Base-by-base conservation (phyloP, 805 yeast genomes). In the Alloascoidea hylecoeti region DNA sequence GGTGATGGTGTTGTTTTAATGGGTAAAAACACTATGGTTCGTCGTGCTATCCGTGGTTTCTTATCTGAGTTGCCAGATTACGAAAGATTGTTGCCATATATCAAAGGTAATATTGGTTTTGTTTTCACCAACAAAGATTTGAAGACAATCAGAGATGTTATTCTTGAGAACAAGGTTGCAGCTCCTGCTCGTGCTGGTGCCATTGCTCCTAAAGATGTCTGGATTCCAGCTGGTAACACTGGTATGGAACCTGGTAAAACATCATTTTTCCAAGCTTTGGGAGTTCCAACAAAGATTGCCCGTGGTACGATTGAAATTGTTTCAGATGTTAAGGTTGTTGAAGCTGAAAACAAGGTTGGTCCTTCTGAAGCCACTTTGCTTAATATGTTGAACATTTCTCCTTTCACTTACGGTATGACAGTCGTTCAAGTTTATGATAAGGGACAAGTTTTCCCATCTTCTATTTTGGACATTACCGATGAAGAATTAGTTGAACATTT, bases 211-310 rank as follows among this genome's bases (percentile, higher is more conserved):
- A 80, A 66, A 66, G 96, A 89, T 63, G 97, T 92, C 60, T 85
- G 78, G 80, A 81, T 92, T 55, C 94, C 94, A 64, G 97, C 97
- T 58, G 94, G 95, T 70, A 92, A 92, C 95, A 92, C 99, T 57
- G 96, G 97, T 82, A 88, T 92, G 95, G 98, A 92, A 75, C 99
- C 99, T 70, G 97, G 97, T 81, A 92, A 92, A 85, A 92, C 99
- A 62, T 92, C 98, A 64, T 92, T 92, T 94, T 92, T 92, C 97
- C 99, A 92, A 79, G 98, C 99, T 64, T 79, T 92, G 61, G 97
- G 97, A 84, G 96, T 92, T 60, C 98, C 98, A 78, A 92, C 99
- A 84, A 92, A 92, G 94, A 92, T 92, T 86, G 92, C 95, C 70
- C 88, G 99, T 83, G 99, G 99, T 92, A 86, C 96, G 72, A 92